Base-by-base conservation (phyloP, 768 basidiomycete genomes). In the Rhizopogon rudus region DNA sequence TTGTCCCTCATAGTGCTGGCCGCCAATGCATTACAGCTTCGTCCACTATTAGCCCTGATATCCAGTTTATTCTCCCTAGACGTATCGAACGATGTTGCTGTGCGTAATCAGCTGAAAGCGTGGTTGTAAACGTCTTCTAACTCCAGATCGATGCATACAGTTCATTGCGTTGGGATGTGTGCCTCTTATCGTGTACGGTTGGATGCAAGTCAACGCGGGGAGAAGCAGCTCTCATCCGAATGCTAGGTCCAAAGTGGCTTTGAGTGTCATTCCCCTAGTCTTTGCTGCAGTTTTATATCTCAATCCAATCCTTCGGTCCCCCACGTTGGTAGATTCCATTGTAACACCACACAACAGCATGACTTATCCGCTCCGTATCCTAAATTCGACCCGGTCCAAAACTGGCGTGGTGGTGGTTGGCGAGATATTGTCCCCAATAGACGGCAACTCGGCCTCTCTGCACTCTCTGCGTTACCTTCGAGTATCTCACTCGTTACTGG, bases 381-480 rank as follows among this genome's bases (percentile, higher is more conserved):
- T 87, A 48, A 89, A 81, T 1, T 79, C 87, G 1, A 77, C 78
- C 17, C 76, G 83, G 53, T 88, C 88, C 17, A 68, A 79, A n/a
- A 95, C 91, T 1, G 94, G 94, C 1, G 73, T 87, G 13, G 82
- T 98, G 35, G 81, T 88, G 2, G 93, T 97, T 7, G 94, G 83
- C 29, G 91, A 98, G 62, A 71, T 80, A 40, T 63, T 81, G 3
- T 75, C 80, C 39, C 77, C 73, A 3, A 54, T 66, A 5, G 58
- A 65, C 17, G 69, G 68, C 5, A 57, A 69, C 44, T 63, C 72
- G 31, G 42, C 55, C 13, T 28, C 44, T 9, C 62, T 81, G 60
- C 77, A 82, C 58, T 82, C 81, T 28, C 67, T 80, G 22, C 78
- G 84, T 51, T 86, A 83, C 61, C 70, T 86, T 49, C 82, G 84